Evolutionary conservation across 805 yeast genomes (phyloP), one percentile per base, ranked within the genome.

Genomic region (Candida maltosa): DNA sequence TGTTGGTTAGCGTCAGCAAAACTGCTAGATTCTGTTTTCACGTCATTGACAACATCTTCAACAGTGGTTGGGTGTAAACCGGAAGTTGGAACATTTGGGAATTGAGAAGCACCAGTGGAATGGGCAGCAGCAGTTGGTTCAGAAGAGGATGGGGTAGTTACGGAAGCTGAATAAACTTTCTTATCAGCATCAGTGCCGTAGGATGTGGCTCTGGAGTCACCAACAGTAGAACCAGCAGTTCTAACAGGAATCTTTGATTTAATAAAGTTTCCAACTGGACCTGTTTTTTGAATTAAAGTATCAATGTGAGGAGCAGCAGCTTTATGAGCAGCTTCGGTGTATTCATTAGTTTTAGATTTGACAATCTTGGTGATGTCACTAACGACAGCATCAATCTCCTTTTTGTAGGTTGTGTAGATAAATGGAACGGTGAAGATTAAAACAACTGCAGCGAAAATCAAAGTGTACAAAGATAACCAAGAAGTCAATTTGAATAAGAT

Each of bases 381-480:
- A 28, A 79, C 73, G 29, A 76, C 73, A 31, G 75, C 75, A 63
- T 84, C 88, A 53, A 89, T 83, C 69, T 85, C 82, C 53, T 72
- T 72, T 73, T 87, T 80, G 75, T 84, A 79, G 47, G 73, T 72
- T 49, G 76, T 65, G 71, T 89, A 91, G 43, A 83, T 52, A 19
- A 74, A 76, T 40, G 97, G 97, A 29, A 76, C 66, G 29, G 94
- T 62, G 73, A 91, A 91, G 11, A 83, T 72, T 15, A 69, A 54
- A 32, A 85, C 59, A 32, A 80, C 78, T 29, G 77, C 58, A 32
- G 75, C 56, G 47, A 83, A 69, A 20, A 79, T 51, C 48, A 88
- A 61, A 19, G 83, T 69, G 76, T 82, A 83, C 38, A 89, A 60
- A 16, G 94, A 76, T 58, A 88, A 68, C 75, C 80, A 70, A 21